These are phyloP conservation scores for Myriosclerotinia duriaeana DNA, from an alignment of 2,329 filamentous ascomycete species.

Conservation along the genomic window DNA sequence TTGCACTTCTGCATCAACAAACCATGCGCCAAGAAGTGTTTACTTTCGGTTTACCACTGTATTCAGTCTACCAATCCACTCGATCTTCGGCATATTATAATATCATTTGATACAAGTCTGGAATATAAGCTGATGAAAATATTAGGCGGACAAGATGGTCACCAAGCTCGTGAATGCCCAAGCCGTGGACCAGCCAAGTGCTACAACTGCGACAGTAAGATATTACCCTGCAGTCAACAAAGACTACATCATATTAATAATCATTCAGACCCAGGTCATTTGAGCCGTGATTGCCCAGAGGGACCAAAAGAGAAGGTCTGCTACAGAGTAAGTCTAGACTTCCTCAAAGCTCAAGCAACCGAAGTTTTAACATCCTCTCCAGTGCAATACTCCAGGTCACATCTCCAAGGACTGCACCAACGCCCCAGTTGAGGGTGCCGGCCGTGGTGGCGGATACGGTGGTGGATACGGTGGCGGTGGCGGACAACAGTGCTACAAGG, in stretches of 20 bases:
- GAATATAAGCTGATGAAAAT: conserved; percentile 33
- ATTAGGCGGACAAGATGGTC: conserved; percentile 68
- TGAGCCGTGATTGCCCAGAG: conserved; percentile 89
- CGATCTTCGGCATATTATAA: not conserved
- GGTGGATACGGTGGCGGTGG: conserved; percentile 44
- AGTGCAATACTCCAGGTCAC: conserved; percentile 79
- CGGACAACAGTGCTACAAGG: conserved; percentile 83
- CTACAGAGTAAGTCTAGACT: conserved; percentile 52
- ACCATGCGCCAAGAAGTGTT: not conserved
- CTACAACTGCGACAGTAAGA: conserved; percentile 79
- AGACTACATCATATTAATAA: conserved; percentile 37
- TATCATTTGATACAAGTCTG: not conserved
- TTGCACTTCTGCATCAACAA: not conserved
- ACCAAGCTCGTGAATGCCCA: conserved; percentile 82
- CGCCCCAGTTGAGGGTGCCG: conserved; percentile 39
- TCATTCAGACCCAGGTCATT: conserved; percentile 63
- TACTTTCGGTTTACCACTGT: not conserved
- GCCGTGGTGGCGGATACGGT: conserved; percentile 38
- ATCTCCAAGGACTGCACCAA: conserved; percentile 72
- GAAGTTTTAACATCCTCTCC: not conserved
- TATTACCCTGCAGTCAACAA: conserved; percentile 26
- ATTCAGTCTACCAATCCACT: not conserved
- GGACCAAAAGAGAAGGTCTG: conserved; percentile 84
- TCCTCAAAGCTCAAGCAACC: not conserved
- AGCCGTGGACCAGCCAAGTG: conserved; percentile 80